Base-by-base conservation (phyloP, 257 asterid species). In the Linaria vulgaris region DNA sequence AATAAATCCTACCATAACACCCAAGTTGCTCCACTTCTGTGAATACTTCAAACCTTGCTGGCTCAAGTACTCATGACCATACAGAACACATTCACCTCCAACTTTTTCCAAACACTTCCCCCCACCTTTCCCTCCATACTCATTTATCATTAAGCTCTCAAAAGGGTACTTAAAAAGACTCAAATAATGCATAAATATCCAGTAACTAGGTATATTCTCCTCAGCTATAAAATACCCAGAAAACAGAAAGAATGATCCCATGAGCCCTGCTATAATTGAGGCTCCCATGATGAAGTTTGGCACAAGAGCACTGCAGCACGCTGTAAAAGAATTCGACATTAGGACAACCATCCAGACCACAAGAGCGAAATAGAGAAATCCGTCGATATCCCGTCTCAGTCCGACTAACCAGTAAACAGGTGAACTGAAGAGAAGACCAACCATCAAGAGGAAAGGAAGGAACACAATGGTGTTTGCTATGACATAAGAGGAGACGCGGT, bases 241-340 rank as follows among this genome's bases (percentile, higher is more conserved):
- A 59, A 91, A 91, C 27, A 91, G 87, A 17, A 91, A 91, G 74
- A 91, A 91, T 1, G 90, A 83, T 14, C 98, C 98, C 97, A 88
- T 91, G 27, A 88, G 54, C 21, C 98, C 98, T 0, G 98, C 86
- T n/a, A 88, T 86, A 19, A 88, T 67, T 2, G 96, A 86, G 0
- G 88, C 68, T 31, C 96, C 98, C 95, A 85, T 83, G 54, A 88
- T 91, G 77, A 86, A 91, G 65, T 86, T 79, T 2, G 98, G 98
- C 61, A 88, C 95, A 4, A 91, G 83, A 0, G 91, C 95, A 57
- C 95, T 84, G 78, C 85, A 91, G 69, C 82, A 88, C 1, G 92
- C 87, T n/a, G 96, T 88, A 66, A 88, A 83, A 2, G 98, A 76
- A 66, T 86, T 91, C 31, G 96, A 83, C 98, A 83, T 80, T 24